Evolutionary conservation across 176 grass and related monocot species (phyloP).

Genomic region (Saccharum officinarum): DNA sequence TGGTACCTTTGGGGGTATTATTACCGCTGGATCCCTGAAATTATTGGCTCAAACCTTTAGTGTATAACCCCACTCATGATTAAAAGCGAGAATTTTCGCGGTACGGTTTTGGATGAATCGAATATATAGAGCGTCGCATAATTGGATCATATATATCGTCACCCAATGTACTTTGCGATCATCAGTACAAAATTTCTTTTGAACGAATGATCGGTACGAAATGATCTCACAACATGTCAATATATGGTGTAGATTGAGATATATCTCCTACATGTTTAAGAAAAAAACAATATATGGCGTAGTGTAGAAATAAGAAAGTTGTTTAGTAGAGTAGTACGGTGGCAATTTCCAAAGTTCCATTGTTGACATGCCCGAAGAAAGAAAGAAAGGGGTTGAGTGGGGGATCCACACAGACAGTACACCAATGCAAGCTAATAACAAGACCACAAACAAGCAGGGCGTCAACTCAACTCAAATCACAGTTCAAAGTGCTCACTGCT

Average conservation of each 20-base stretch:
- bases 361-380: constrained; percentile 32
- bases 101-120: constrained; percentile 4
- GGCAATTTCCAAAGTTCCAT: constrained; percentile 48
- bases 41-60: constrained; percentile 15
- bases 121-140: too few species aligned
- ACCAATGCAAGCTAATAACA: neutral
- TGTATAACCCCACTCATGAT: constrained; percentile 44
- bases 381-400: neutral
- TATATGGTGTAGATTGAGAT: neutral
- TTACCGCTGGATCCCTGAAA: neutral
- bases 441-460: neutral
- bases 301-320: neutral
- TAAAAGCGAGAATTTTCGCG: constrained; percentile 4
- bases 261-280: neutral
- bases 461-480: constrained; percentile 43
- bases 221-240: neutral
- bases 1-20: neutral
- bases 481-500: neutral
- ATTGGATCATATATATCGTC: neutral
- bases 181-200: neutral
- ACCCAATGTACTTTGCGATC: neutral
- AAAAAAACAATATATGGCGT: neutral
- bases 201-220: neutral
- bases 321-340: neutral
- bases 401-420: neutral